Evolutionary conservation across 345 rosid genomes (phyloP).

Genomic region (Fremontodendron californicum): DNA sequence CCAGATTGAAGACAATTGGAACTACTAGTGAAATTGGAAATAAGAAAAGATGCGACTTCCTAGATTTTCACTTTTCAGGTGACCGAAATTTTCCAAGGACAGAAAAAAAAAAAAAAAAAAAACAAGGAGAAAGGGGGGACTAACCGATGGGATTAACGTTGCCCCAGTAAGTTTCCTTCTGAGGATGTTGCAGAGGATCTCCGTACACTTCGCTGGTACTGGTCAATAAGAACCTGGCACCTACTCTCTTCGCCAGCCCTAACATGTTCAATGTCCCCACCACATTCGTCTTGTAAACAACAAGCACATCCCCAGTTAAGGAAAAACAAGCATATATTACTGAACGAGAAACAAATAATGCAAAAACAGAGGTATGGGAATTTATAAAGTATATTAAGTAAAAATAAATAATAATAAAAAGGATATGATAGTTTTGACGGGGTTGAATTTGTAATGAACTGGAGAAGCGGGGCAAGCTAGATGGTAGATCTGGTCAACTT

Average conservation of each 20-base stretch:
- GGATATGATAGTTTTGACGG: constrained; percentile 93
- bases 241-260: constrained; percentile 92
- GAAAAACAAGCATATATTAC: background rate
- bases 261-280: constrained; percentile 96
- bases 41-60: background rate
- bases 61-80: background rate
- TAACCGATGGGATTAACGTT: constrained; percentile 98
- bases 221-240: constrained; percentile 82
- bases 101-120: background rate
- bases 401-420: background rate
- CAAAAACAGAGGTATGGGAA: background rate
- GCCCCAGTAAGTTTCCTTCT: constrained; percentile 99
- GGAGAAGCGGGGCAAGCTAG: constrained; percentile 99
- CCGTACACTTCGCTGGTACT: constrained; percentile 99
- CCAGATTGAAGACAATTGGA: constrained; percentile 5
- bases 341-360: background rate
- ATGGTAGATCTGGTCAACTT: constrained; percentile 99
- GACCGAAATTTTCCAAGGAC: background rate
- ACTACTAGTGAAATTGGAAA: background rate
- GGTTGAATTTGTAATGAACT: constrained; percentile 94
- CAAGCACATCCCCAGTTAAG: constrained; percentile 22
- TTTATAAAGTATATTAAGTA: background rate
- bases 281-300: constrained; percentile 80
- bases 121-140: background rate
- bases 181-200: constrained; percentile 98